Conservation (phyloP, 2,329 filamentous ascomycete species). For the Xylaria digitata region DNA sequence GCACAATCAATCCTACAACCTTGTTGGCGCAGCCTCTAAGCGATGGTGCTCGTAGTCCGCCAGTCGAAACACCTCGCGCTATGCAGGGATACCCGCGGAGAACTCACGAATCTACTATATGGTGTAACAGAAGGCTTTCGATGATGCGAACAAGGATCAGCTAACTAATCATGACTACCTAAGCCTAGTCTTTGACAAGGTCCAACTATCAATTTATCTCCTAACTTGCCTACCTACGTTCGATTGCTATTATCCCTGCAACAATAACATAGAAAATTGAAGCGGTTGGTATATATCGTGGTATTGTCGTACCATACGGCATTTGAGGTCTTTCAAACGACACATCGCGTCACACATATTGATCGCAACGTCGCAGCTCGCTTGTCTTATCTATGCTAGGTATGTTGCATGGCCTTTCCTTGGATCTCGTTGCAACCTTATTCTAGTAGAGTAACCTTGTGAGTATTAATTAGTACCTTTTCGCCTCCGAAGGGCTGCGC, state of each 20-base stretch:
- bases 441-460: background rate
- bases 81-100: background rate
- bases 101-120: background rate
- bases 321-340: constrained; percentile 6
- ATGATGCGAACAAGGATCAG: background rate
- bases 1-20: background rate
- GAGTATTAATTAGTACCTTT: background rate
- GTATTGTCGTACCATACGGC: constrained; percentile 7
- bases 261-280: constrained; percentile 1
- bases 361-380: constrained; percentile 36
- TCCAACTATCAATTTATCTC: background rate
- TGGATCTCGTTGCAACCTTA: constrained; percentile 11
- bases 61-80: background rate
- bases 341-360: constrained; percentile 27
- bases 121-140: background rate
- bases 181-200: background rate
- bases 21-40: background rate
- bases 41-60: background rate
- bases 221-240: background rate
- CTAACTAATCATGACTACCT: background rate
- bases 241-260: background rate
- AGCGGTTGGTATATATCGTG: background rate
- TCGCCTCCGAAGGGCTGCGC: background rate
- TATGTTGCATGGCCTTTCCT: constrained; percentile 10
- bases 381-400: constrained; percentile 40